Percentiles rank a stretch among this genome's conserved stretches.
Conservation (phyloP, 2,329 filamentous ascomycete species). For the Botrytis elliptica region DNA sequence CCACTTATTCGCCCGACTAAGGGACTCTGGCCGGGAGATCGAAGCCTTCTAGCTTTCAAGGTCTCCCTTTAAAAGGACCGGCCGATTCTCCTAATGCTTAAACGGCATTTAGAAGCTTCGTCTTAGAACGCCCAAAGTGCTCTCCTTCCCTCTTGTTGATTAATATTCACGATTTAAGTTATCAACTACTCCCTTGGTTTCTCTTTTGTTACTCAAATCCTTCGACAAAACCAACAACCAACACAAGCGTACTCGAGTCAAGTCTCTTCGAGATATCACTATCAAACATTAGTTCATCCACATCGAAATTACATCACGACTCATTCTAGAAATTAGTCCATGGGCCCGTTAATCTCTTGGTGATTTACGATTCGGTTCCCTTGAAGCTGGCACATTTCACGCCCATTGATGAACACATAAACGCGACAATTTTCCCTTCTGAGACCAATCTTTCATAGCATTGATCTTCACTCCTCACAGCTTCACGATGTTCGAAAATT, state of each 20-base stretch:
- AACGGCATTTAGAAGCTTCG: background rate
- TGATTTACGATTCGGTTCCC: background rate
- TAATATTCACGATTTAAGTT: background rate
- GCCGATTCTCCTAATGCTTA: conserved; percentile 9
- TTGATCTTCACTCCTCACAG: background rate
- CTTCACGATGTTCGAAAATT: conserved; percentile 17
- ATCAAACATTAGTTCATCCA: background rate
- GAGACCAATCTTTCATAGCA: background rate
- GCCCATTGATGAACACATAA: background rate
- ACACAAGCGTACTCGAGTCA: conserved; percentile 2
- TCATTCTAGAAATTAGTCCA: too few relatives aligned
- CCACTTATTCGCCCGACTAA: conserved; percentile 1
- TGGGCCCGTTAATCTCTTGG: background rate
- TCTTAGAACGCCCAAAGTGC: background rate
- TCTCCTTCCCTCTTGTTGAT: background rate
- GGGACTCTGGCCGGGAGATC: background rate
- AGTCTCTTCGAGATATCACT: background rate
- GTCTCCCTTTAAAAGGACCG: conserved; percentile 9
- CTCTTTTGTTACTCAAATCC: background rate
- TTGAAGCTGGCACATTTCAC: background rate
- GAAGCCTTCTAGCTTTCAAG: conserved; percentile 8
- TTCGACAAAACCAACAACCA: background rate
- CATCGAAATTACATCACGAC: background rate
- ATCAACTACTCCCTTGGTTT: background rate
- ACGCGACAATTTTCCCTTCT: background rate